Evolutionary conservation across 192 early-diverging fungal species (phyloP).

Genomic region (Obelidium mucronatum): DNA sequence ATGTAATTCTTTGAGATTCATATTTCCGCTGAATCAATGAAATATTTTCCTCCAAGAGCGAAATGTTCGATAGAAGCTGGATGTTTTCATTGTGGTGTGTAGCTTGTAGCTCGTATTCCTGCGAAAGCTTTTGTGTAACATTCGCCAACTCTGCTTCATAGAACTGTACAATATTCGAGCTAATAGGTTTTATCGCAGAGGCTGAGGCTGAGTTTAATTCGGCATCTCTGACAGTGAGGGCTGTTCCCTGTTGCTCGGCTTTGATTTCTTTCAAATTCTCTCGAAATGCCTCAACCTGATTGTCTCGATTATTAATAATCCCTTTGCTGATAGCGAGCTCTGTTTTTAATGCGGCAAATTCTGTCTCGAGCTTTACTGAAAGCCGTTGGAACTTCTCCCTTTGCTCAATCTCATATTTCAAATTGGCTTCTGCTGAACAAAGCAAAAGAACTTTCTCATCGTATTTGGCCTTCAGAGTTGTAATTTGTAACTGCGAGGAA

Average conservation of each 20-base stretch:
- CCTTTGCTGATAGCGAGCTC: conserved; percentile 15
- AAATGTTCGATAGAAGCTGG: conserved; percentile 5
- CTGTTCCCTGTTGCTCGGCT: background rate
- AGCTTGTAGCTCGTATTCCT: background rate
- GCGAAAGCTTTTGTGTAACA: background rate
- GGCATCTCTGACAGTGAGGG: background rate
- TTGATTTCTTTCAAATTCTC: conserved; percentile 4
- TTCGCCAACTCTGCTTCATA: conserved; percentile 18
- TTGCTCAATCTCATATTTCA: background rate
- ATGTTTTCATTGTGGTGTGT: conserved; percentile 9
- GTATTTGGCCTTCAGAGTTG: no score
- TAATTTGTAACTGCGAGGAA: background rate
- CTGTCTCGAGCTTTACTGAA: conserved; percentile 12
- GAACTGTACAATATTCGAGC: background rate
- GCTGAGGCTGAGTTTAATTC: background rate
- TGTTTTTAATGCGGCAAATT: conserved; percentile 22
- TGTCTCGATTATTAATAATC: conserved; percentile 14
- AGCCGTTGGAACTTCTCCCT: background rate
- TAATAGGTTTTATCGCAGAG: background rate
- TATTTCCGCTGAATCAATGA: conserved; percentile 5
- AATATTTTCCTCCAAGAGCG: conserved; percentile 12
- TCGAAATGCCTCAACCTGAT: conserved; percentile 19
- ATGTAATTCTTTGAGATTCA: background rate
- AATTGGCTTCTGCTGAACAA: background rate
- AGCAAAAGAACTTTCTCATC: conserved; percentile 2